Base-by-base conservation (phyloP, 441 rosid genomes). In the Corymbia citriodora region DNA sequence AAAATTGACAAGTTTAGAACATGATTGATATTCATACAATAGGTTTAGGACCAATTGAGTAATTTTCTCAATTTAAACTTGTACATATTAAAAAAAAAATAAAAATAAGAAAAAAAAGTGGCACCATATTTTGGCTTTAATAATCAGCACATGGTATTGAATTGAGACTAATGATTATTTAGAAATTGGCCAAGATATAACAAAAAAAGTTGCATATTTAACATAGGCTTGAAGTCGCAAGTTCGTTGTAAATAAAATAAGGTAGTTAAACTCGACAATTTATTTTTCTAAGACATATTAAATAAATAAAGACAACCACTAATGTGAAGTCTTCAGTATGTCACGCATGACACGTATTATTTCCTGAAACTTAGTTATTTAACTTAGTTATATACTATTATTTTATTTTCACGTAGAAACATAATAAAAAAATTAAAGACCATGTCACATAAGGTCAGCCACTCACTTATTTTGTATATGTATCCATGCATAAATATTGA, bases 1-100 rank as follows among this genome's bases (percentile, higher is more conserved):
- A 59, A 59, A 59, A 59, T 59, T 59, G 63, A 59, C 25, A 59
- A 25, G n/a, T 59, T 59, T 25, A 25, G 7, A 59, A 59, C 25
- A 23, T 12, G 10, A 59, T 59, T 59, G 25, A 13, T n/a, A 59
- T 59, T 0, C 29, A 25, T 59, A 59, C 3, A 59, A 25, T 23
- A 57, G 36, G 15, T 4, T 15, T 19, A 70, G 7, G 14, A 33
- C 0, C 0, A 3, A 59, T 25, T n/a, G 36, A 7, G 1, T n/a
- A n/a, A 4, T n/a, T 13, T 65, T 29, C 36, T 33, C 4, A 65
- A 65, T n/a, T n/a, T 15, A 65, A 65, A 65, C 36, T 36, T 7
- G 8, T n/a, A 65, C 72, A n/a, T 29, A 31, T 4, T 4, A 18
- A 68, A 68, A 68, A 68, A 0, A 9, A 18, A 68, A 68, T 31